phyloP scores from a whole-genome alignment of 2,329 filamentous ascomycete species.

The Talaromyces pinophilus region DNA sequence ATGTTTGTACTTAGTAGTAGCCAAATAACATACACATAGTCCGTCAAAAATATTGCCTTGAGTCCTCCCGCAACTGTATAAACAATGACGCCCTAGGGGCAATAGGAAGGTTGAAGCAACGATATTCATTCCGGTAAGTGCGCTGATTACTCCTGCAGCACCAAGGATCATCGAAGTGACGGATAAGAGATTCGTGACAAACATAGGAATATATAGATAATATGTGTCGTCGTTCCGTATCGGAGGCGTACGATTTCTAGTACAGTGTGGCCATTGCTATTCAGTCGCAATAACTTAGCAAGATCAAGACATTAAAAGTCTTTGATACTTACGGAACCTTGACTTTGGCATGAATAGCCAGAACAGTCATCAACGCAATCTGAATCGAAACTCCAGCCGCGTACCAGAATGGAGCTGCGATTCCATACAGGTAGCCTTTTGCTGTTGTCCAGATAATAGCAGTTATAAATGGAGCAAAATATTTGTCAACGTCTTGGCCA shows the following conservation, averaged over 20 bases:
- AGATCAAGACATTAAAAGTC: neutral
- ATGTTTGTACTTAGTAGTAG: neutral
- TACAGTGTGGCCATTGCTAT: constrained; percentile 21
- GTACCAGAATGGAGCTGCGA: constrained; percentile 20
- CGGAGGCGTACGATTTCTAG: constrained; percentile 19
- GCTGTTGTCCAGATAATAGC: constrained; percentile 22
- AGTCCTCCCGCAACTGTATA: constrained; percentile 20
- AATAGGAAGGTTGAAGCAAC: constrained; percentile 20
- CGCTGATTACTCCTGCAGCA: constrained; percentile 11
- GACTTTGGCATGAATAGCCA: constrained; percentile 23
- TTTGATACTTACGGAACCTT: constrained; percentile 19
- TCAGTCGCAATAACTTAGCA: neutral
- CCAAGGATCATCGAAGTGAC: constrained; percentile 21
- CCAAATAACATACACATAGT: constrained; percentile 18
- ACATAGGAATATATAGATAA: constrained; percentile 22
- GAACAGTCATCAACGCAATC: constrained; percentile 21
- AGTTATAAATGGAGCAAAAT: neutral
- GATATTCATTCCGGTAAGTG: constrained; percentile 20
- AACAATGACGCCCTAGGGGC: constrained; percentile 20
- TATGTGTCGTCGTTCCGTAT: constrained; percentile 19
- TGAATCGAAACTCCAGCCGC: constrained; percentile 19
- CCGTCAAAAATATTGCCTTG: constrained; percentile 21
- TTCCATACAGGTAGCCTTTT: constrained; percentile 21
- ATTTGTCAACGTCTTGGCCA: neutral
- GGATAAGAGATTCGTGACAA: constrained; percentile 21